Conservation (phyloP, 164 flowering plant species). For the Magnolia kwangsiensis region DNA sequence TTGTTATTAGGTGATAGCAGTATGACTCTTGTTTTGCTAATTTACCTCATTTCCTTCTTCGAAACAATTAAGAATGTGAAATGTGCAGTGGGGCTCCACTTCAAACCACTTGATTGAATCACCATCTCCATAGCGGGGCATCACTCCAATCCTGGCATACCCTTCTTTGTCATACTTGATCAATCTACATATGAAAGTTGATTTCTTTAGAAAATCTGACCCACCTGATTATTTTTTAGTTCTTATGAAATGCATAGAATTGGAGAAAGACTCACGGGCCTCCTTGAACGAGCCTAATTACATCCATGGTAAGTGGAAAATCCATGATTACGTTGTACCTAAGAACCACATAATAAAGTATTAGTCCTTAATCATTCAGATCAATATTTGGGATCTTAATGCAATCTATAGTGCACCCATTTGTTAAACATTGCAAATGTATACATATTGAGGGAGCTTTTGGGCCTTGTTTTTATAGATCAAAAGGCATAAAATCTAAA, state of each 20-base stretch:
- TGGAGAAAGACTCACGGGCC: constrained; percentile 47
- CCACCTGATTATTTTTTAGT: background rate
- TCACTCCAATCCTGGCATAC: constrained; percentile 57
- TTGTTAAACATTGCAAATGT: background rate
- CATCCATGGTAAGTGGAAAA: constrained; percentile 42
- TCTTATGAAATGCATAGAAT: background rate
- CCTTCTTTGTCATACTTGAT: constrained; percentile 41
- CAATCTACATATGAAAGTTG: constrained; percentile 28
- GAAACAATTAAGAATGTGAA: constrained; percentile 58
- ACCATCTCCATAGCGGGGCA: constrained; percentile 64
- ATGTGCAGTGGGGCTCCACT: constrained; percentile 40
- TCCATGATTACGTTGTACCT: constrained; percentile 68
- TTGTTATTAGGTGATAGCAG: background rate
- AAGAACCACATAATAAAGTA: background rate
- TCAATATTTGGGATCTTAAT: background rate
- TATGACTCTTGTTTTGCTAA: background rate
- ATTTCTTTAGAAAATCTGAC: background rate
- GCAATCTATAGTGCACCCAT: background rate
- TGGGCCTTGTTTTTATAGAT: background rate
- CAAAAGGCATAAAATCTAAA: too few relatives aligned
- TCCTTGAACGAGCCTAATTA: constrained; percentile 41
- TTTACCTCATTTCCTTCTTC: constrained; percentile 62
- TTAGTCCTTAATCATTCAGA: background rate
- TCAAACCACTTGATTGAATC: constrained; percentile 56
- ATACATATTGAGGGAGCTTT: background rate